Base-by-base conservation (phyloP, 2,329 filamentous ascomycete genomes). In the Biscogniauxia marginata region DNA sequence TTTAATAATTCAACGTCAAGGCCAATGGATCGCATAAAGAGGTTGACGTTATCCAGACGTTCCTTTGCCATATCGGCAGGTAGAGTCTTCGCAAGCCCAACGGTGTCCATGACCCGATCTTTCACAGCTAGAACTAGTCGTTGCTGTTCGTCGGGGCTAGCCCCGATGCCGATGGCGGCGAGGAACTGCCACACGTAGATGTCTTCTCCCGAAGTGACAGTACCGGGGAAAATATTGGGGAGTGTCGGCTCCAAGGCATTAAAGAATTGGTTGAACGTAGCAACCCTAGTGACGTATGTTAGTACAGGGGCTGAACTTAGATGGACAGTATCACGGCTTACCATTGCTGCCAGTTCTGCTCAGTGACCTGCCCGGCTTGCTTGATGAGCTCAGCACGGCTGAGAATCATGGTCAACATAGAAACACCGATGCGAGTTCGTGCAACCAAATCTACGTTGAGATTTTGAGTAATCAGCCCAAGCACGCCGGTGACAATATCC, bases 1-100 rank as follows among this genome's bases (percentile, higher is more conserved):
- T 76, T 73, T 59, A 86, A 74, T 51, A 88, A 75, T 66, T 97
- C 95, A 50, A 99, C 95, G 77, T 99, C 95, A 71, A 99, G 82
- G n/a, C 95, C 95, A 74, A 99, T 97, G 54, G 93, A 95, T 69
- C 92, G 89, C 93, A 99, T 97, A 74, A 99, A 99, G 54, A 99
- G 78, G 72, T 99, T 99, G 64, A 99, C 95, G 70, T 96, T 96
- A 56, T 89, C 88, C 56, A 96, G 79, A 57, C 93, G 87, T 70
- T 91, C 87, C 58, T 86, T 86, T 11, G 90, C 87, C 86, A 98
- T 91, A 55, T 95, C 89, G 16, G 87, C 82, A 18, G 95, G 93
- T 30, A 99, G 80, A 1, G 91, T 93, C 81, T 96, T 97, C 67
- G 91, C 89, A 52, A 96, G 85, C 24, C 84, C 80, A 9, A 99